These are phyloP conservation scores for Aureobasidium melanogenum DNA, from an alignment of 2,329 filamentous ascomycete genomes.

Conservation along the genomic window DNA sequence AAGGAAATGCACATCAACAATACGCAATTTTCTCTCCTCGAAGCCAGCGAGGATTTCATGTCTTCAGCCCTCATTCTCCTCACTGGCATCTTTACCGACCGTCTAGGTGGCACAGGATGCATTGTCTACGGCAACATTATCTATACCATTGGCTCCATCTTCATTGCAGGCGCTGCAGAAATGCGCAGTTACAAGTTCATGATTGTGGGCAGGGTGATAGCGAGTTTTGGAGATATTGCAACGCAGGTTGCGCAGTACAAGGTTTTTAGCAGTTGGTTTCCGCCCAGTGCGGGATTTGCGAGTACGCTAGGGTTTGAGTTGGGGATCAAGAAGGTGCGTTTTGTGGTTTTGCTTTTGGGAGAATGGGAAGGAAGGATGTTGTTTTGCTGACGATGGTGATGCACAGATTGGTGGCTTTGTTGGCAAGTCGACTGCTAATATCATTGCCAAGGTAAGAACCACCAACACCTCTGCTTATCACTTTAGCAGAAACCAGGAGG, in stretches of 20 bases:
- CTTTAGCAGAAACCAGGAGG: not conserved
- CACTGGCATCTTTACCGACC: constrained; percentile 49
- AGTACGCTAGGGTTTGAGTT: constrained; percentile 54
- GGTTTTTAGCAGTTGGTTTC: constrained; percentile 57
- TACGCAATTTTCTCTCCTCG: constrained; percentile 49
- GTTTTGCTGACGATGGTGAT: not conserved
- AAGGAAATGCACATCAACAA: constrained; percentile 49
- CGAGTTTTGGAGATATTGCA: constrained; percentile 53
- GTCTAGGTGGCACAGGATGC: constrained; percentile 47
- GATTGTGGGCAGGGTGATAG: constrained; percentile 48
- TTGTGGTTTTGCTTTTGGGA: not conserved
- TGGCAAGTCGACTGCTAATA: constrained; percentile 51
- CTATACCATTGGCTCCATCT: constrained; percentile 49
- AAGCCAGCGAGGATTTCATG: constrained; percentile 56
- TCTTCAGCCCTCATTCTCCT: constrained; percentile 46
- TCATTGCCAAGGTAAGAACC: constrained; percentile 40
- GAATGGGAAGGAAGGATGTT: not conserved
- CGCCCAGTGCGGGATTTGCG: constrained; percentile 53
- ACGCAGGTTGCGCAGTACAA: constrained; percentile 58
- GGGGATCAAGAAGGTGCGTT: constrained; percentile 43
- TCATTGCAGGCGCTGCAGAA: constrained; percentile 50
- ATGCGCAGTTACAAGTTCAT: constrained; percentile 51
- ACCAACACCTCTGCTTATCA: not conserved
- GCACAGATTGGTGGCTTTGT: constrained; percentile 47
- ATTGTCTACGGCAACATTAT: constrained; percentile 55